Evolutionary conservation across 2,329 filamentous ascomycete species (phyloP).

Genomic region (Beauveria varroae): DNA sequence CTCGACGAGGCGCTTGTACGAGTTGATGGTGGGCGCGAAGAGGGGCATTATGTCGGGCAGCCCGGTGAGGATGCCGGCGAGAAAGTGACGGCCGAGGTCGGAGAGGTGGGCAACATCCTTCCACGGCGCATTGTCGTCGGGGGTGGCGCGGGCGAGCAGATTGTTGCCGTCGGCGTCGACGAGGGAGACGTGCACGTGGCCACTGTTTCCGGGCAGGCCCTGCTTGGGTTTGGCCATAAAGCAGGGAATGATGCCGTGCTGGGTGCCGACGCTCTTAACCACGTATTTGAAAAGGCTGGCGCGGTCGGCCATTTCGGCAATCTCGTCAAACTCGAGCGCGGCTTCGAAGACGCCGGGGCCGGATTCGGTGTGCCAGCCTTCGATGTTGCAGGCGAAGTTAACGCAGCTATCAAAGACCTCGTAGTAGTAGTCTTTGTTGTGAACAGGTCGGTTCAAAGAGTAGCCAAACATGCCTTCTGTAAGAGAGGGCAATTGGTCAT

Average conservation of each 20-base stretch:
- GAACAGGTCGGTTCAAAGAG: slow-evolving; percentile 75
- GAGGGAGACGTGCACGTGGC: slow-evolving; percentile 91
- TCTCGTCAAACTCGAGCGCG: slow-evolving; percentile 83
- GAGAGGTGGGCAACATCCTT: slow-evolving; percentile 73
- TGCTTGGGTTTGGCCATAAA: slow-evolving; percentile 98
- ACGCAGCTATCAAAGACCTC: slow-evolving; percentile 74
- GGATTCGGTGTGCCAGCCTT: slow-evolving; percentile 94
- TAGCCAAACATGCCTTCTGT: slow-evolving; percentile 97
- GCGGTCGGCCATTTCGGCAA: slow-evolving; percentile 83
- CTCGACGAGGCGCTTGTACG: slow-evolving; percentile 95
- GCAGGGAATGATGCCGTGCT: slow-evolving; percentile 87
- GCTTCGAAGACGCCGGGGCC: slow-evolving; percentile 94
- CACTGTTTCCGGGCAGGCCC: slow-evolving; percentile 87
- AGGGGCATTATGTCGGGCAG: slow-evolving; percentile 94
- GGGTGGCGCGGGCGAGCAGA: slow-evolving; percentile 65
- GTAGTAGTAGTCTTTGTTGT: slow-evolving; percentile 92
- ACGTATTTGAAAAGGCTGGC: slow-evolving; percentile 91
- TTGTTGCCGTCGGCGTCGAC: slow-evolving; percentile 77
- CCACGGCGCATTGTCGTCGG: slow-evolving; percentile 65
- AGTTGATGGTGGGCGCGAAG: slow-evolving; percentile 90
- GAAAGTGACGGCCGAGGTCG: slow-evolving; percentile 84
- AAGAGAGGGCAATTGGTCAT: slow-evolving; percentile 65
- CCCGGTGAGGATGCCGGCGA: slow-evolving; percentile 82
- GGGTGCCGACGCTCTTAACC: slow-evolving; percentile 80
- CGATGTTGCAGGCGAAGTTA: slow-evolving; percentile 72